phyloP scores from a whole-genome alignment of 1,284 basidiomycete species.

The Gastroboletus turbinatus region DNA sequence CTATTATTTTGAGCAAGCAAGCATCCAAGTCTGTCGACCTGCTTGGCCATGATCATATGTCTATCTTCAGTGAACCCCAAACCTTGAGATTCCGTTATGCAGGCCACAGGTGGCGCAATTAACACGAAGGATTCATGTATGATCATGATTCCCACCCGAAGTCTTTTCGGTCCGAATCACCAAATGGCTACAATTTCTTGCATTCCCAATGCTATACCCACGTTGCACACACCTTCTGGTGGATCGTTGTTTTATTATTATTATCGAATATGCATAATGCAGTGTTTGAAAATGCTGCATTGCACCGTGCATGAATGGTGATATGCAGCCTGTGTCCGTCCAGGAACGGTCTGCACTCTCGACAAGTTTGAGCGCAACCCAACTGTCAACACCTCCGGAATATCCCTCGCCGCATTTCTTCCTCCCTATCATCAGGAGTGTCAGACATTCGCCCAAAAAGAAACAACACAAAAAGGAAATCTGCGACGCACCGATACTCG shows the following conservation, averaged over 20 bases:
- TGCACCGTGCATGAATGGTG: not conserved
- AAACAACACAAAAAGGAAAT: slow-evolving; percentile 8
- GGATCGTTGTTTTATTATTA: not conserved
- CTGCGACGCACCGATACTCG: slow-evolving; percentile 70
- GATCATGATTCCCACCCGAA: not conserved
- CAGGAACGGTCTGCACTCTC: not conserved
- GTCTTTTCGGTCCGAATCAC: not conserved
- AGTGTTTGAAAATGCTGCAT: not conserved
- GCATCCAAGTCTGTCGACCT: not conserved
- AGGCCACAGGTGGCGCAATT: no score
- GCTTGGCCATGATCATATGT: not conserved
- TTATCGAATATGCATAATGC: not conserved
- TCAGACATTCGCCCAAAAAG: slow-evolving; percentile 9
- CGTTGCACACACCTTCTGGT: not conserved
- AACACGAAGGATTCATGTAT: no score
- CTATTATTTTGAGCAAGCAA: no score
- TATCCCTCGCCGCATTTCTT: slow-evolving; percentile 57
- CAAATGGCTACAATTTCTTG: no score
- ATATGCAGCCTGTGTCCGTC: not conserved
- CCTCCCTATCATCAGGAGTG: slow-evolving; percentile 36
- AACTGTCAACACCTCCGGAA: slow-evolving; percentile 53
- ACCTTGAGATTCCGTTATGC: not conserved
- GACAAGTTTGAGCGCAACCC: no score
- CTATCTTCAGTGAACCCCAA: not conserved
- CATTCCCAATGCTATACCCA: not conserved